phyloP scores from a whole-genome alignment of 306 rosid species.

The Cicer judaicum region DNA sequence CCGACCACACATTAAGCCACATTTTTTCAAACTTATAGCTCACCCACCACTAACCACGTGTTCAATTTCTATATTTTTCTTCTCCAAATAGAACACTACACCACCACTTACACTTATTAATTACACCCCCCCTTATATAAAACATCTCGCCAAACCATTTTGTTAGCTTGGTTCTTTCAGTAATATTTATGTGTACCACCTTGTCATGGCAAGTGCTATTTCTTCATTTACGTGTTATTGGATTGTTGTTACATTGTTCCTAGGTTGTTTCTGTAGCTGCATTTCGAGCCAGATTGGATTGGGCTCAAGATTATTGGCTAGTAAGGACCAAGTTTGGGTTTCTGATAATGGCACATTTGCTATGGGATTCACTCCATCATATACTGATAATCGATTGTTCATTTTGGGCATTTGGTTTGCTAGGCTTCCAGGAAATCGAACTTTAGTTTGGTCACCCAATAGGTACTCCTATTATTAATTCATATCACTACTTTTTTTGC shows the following conservation, averaged over 20 bases:
- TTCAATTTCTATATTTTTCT: slow-evolving; percentile 32
- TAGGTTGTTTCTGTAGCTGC: slow-evolving; percentile 44
- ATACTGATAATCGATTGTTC: slow-evolving; percentile 40
- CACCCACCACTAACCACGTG: slow-evolving; percentile 71
- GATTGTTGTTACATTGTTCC: slow-evolving; percentile 39
- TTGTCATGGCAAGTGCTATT: slow-evolving; percentile 46
- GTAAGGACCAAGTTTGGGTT: slow-evolving; percentile 56
- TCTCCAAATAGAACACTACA: slow-evolving; percentile 39
- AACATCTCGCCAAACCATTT: slow-evolving; percentile 15
- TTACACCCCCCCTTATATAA: slow-evolving; percentile 14
- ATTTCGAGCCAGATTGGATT: slow-evolving; percentile 57
- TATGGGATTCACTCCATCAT: slow-evolving; percentile 70
- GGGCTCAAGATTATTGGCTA: slow-evolving; percentile 70
- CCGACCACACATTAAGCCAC: slow-evolving; percentile 61
- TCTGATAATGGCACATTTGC: slow-evolving; percentile 90
- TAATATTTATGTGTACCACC: slow-evolving; percentile 1
- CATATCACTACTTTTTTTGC: background rate
- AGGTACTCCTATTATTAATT: slow-evolving; percentile 48
- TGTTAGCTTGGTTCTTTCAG: slow-evolving; percentile 29
- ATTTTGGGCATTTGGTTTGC: slow-evolving; percentile 83
- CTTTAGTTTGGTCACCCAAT: slow-evolving; percentile 78
- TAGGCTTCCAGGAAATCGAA: slow-evolving; percentile 74
- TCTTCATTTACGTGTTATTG: slow-evolving; percentile 10
- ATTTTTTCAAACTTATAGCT: slow-evolving; percentile 72
- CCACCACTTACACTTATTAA: background rate